These are phyloP conservation scores for Macrotyloma uniflorum DNA, from an alignment of 306 rosid genomes.

Conservation along the genomic window DNA sequence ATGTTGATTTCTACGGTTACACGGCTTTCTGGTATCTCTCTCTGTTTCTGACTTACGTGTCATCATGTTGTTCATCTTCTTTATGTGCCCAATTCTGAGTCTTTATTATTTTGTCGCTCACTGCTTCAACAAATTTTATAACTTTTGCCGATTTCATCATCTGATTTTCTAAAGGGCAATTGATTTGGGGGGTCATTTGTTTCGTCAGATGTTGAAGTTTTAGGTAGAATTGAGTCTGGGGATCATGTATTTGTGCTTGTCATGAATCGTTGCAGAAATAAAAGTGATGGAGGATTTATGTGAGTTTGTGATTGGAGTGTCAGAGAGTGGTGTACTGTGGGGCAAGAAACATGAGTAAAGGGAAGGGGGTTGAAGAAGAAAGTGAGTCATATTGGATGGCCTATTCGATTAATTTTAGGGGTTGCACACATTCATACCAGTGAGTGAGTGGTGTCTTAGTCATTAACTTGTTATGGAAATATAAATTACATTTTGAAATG, in stretches of 20 bases:
- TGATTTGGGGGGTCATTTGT: slow-evolving; percentile 15
- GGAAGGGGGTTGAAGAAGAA: slow-evolving; percentile 19
- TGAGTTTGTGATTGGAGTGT: slow-evolving; percentile 3
- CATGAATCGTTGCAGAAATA: slow-evolving; percentile 17
- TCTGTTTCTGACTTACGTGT: background rate
- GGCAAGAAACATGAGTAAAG: background rate
- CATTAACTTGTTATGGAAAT: background rate
- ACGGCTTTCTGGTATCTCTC: slow-evolving; percentile 75
- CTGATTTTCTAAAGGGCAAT: background rate
- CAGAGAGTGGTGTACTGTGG: slow-evolving; percentile 16
- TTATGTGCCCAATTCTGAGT: background rate
- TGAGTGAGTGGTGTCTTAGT: background rate
- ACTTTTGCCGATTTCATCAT: background rate
- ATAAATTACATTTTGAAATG: background rate
- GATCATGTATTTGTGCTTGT: background rate
- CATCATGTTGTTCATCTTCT: background rate
- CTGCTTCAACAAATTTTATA: background rate
- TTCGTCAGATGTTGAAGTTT: background rate
- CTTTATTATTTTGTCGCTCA: background rate
- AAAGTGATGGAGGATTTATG: background rate
- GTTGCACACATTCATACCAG: background rate
- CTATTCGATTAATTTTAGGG: background rate
- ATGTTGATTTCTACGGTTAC: slow-evolving; percentile 75
- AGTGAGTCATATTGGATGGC: background rate
- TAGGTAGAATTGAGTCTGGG: slow-evolving; percentile 4